phyloP scores from a whole-genome alignment of 23 red algal species.

The Gracilariopsis chorda region DNA sequence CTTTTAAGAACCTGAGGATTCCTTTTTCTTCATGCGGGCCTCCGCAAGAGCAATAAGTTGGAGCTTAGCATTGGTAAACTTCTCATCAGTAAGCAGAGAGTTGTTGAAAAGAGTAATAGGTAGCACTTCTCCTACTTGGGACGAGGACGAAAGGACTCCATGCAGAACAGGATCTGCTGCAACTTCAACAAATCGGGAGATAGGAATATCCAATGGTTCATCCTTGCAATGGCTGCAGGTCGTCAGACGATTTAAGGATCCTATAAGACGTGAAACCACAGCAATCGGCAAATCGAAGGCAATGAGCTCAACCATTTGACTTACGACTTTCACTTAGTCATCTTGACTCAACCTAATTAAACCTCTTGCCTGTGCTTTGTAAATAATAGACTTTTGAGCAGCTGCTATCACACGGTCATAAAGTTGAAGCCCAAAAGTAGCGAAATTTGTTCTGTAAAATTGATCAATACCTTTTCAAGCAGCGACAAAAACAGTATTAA shows the following conservation, averaged over 20 bases:
- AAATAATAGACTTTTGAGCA: background rate
- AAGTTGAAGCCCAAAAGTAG: background rate
- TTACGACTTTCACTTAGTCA: background rate
- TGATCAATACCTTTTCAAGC: background rate
- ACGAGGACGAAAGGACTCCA: background rate
- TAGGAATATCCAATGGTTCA: background rate
- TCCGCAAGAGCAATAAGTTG: background rate
- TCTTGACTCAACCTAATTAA: background rate
- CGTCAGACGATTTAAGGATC: background rate
- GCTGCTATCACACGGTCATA: background rate
- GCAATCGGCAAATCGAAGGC: background rate
- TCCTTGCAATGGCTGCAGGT: background rate
- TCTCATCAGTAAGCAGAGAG: background rate
- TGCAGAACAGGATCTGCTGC: background rate
- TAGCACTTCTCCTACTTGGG: background rate
- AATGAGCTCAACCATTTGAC: background rate
- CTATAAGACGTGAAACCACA: background rate
- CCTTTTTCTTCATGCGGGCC: background rate
- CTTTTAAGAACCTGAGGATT: too few species aligned
- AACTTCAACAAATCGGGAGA: background rate
- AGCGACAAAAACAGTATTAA: background rate
- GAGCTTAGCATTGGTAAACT: background rate
- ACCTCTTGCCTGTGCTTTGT: background rate
- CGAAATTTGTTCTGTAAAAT: background rate
- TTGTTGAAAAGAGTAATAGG: background rate